Evolutionary conservation across 257 asterid species (phyloP).

Genomic region (Rubia yunnanensis): DNA sequence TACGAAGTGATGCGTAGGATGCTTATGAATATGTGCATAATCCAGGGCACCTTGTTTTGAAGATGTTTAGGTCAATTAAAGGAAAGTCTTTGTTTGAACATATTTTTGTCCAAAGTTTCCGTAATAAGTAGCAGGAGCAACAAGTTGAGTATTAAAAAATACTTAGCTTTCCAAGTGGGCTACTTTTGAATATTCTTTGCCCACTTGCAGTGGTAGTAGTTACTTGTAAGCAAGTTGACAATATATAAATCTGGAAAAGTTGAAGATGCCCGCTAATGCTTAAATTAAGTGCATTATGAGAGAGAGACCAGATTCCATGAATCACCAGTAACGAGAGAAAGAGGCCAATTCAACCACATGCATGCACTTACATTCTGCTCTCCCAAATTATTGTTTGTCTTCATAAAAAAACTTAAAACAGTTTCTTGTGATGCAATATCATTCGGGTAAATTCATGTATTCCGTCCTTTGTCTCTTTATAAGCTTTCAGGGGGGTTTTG

Average conservation of each 20-base stretch:
- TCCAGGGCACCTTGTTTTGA: neutral
- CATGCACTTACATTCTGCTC: neutral
- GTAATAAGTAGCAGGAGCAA: neutral
- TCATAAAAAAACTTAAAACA: too few relatives aligned
- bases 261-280: neutral
- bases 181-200: constrained; percentile 14
- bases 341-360: constrained; percentile 24
- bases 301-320: constrained; percentile 19
- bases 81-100: neutral
- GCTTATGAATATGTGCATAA: neutral
- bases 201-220: constrained; percentile 9
- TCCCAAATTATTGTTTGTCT: neutral
- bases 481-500: too few relatives aligned
- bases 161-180: constrained; percentile 10
- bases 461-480: too few relatives aligned
- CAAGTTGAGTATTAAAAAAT: neutral
- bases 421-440: too few relatives aligned
- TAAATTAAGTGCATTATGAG: neutral
- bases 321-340: constrained; percentile 10
- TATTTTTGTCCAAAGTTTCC: neutral
- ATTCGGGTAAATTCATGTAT: too few relatives aligned
- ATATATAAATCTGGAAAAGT: neutral
- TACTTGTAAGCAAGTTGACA: constrained; percentile 22
- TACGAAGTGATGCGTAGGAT: neutral
- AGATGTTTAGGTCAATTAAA: neutral